Base-by-base conservation (phyloP, 2,329 filamentous ascomycete species). In the Tricladium varicosporioides region DNA sequence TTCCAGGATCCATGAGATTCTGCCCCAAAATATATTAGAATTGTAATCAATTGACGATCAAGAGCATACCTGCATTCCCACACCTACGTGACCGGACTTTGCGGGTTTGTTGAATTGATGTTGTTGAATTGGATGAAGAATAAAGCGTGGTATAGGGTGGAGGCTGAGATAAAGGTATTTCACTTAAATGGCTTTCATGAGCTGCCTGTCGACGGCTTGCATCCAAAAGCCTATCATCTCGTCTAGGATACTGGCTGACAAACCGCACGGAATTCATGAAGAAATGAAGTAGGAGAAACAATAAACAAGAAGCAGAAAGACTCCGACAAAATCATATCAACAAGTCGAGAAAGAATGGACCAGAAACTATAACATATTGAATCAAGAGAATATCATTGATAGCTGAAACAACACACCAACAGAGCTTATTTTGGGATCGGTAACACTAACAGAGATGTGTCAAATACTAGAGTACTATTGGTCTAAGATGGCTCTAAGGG, bases 1-100 rank as follows among this genome's bases (percentile, higher is more conserved):
- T 71, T 76, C 75, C 75, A 78, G 15, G 52, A 50, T 16, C 19
- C 2, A 18, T 10, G 4, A 15, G 27, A 14, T n/a, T 48, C 22
- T 45, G 43, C n/a, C 43, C 15, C 19, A 13, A 19, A 27, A 19
- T 40, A n/a, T 40, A 40, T 13, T 40, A 40, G n/a, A 40, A n/a
- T n/a, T 13, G n/a, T 13, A 40, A n/a, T 11, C 10, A 13, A 40
- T 10, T 40, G 10, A 40, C 2, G 36, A 40, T 10, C 10, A n/a
- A 11, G n/a, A 4, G 36, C 36, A 10, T n/a, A 40, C 36, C 36
- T 40, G 10, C 11, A 4, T 40, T 40, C n/a, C n/a, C 36, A 10
- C 36, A 10, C n/a, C 11, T 13, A 4, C 36, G 36, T n/a, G 36
- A n/a, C n/a, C 36, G 11, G 36, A n/a, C n/a, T 40, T 40, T 40